Percentiles rank a stretch among this genome's conserved stretches.
phyloP scores from a whole-genome alignment of 345 rosid species.

The Turritis glabra region DNA sequence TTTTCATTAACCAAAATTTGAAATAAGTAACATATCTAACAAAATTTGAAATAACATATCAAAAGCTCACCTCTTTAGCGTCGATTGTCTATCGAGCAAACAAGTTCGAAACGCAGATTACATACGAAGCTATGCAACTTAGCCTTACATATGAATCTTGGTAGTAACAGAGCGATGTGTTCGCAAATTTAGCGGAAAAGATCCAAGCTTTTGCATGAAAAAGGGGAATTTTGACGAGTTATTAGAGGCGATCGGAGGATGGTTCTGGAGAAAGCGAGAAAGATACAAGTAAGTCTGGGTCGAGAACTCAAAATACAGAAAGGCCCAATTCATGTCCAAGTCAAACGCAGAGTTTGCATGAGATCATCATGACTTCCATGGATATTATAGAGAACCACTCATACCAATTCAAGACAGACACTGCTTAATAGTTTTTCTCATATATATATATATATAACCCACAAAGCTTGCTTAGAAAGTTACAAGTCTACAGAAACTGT shows the following conservation, averaged over 20 bases:
- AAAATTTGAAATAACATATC: too few relatives aligned
- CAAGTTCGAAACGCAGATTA: background rate
- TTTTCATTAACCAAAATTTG: background rate
- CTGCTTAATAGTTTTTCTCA: background rate
- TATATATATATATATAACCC: slow-evolving; percentile 9
- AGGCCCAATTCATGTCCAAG: slow-evolving; percentile 27
- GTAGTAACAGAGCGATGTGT: background rate
- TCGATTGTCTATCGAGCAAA: background rate
- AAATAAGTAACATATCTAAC: background rate
- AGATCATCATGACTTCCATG: slow-evolving; percentile 26
- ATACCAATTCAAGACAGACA: slow-evolving; percentile 1
- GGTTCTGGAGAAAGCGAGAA: slow-evolving; percentile 35
- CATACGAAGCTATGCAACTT: background rate
- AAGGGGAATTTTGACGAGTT: background rate
- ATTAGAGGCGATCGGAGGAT: slow-evolving; percentile 1
- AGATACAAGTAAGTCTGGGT: background rate
- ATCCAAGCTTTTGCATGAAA: slow-evolving; percentile 14
- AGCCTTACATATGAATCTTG: background rate
- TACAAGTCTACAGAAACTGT: background rate
- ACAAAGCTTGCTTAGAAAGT: slow-evolving; percentile 18
- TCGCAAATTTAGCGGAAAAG: background rate
- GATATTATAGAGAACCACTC: slow-evolving; percentile 1
- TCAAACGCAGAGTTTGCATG: background rate
- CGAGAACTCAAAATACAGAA: background rate
- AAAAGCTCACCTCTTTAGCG: slow-evolving; percentile 13